Evolutionary conservation across 805 yeast species (phyloP).

Genomic region (Millerago galiae): DNA sequence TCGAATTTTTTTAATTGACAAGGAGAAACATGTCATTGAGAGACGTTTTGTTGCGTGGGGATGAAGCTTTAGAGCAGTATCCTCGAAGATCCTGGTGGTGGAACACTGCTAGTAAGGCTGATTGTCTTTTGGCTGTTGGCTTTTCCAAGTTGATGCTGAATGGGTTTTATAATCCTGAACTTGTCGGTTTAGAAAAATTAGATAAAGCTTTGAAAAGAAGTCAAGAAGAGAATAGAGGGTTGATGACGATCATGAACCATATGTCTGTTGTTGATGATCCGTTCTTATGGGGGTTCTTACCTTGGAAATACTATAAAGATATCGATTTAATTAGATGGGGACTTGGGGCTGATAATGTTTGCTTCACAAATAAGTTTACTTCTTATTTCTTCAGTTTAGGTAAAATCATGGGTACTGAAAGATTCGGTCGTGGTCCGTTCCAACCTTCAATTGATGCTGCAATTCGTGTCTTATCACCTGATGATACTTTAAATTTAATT

Average conservation of each 20-base stretch:
- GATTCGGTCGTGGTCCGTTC: slow-evolving; percentile 92
- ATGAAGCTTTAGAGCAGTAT: slow-evolving; percentile 55
- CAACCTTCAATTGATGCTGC: slow-evolving; percentile 89
- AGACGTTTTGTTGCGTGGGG: slow-evolving; percentile 66
- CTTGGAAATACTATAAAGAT: slow-evolving; percentile 57
- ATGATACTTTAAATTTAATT: slow-evolving; percentile 48
- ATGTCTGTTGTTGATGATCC: slow-evolving; percentile 94
- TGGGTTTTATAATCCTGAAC: slow-evolving; percentile 55
- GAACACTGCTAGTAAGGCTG: slow-evolving; percentile 62
- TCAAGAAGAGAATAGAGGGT: slow-evolving; percentile 59
- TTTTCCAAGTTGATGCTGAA: slow-evolving; percentile 56
- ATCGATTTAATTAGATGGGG: slow-evolving; percentile 84
- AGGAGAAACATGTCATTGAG: slow-evolving; percentile 52
- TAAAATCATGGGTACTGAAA: slow-evolving; percentile 75
- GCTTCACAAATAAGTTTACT: slow-evolving; percentile 54
- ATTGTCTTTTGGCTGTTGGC: slow-evolving; percentile 60
- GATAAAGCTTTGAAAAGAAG: slow-evolving; percentile 61
- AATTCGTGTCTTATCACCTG: slow-evolving; percentile 71
- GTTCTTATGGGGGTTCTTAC: slow-evolving; percentile 77
- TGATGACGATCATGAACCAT: slow-evolving; percentile 87
- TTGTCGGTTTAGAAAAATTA: slow-evolving; percentile 57
- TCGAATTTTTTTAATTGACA: not conserved
- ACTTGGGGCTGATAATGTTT: slow-evolving; percentile 85
- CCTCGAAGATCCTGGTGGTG: slow-evolving; percentile 56
- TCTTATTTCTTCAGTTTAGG: slow-evolving; percentile 76